A percentile compares a stretch with the other conserved stretches of the same genome.
Evolutionary conservation across 2,329 filamentous ascomycete species (phyloP).

Genomic region (Corynespora cassiicola): DNA sequence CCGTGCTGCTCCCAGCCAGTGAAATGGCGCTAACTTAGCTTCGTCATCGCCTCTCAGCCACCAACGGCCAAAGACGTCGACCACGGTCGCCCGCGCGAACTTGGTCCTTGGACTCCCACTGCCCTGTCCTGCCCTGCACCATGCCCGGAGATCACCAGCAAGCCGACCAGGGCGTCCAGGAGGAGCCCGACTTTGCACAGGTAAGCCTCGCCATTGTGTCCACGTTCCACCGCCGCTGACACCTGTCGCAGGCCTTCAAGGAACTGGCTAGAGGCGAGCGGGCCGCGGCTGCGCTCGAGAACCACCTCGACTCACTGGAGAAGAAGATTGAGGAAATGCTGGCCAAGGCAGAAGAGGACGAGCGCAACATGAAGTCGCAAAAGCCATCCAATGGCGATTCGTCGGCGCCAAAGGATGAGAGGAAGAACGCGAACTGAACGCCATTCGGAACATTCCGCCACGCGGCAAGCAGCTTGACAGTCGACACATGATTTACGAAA

Average conservation of each 20-base stretch:
- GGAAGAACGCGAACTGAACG: constrained; percentile 21
- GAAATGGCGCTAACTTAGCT: constrained; percentile 33
- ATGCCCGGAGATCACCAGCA: constrained; percentile 43
- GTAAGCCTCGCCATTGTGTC: constrained; percentile 17
- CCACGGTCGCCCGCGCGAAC: no score
- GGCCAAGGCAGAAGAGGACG: constrained; percentile 54
- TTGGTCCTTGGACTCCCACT: not conserved
- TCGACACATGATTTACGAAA: no score
- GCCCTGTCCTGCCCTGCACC: constrained; percentile 16
- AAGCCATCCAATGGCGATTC: constrained; percentile 20
- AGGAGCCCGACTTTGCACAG: constrained; percentile 44
- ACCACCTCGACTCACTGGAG: constrained; percentile 61
- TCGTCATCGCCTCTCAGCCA: no score
- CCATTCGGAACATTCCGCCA: no score
- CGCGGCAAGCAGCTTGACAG: not conserved
- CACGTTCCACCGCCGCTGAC: constrained; percentile 13
- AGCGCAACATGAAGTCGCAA: constrained; percentile 33
- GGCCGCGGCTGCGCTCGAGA: constrained; percentile 62
- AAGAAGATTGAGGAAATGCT: constrained; percentile 61
- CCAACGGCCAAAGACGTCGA: no score
- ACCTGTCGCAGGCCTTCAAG: constrained; percentile 54
- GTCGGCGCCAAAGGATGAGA: constrained; percentile 14
- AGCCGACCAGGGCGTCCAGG: constrained; percentile 21
- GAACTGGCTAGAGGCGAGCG: constrained; percentile 62
- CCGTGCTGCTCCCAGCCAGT: constrained; percentile 29